Evolutionary conservation across 192 early-diverging fungal genomes (phyloP), one percentile per base, ranked within the genome.

Genomic region (Mortierella hygrophila): DNA sequence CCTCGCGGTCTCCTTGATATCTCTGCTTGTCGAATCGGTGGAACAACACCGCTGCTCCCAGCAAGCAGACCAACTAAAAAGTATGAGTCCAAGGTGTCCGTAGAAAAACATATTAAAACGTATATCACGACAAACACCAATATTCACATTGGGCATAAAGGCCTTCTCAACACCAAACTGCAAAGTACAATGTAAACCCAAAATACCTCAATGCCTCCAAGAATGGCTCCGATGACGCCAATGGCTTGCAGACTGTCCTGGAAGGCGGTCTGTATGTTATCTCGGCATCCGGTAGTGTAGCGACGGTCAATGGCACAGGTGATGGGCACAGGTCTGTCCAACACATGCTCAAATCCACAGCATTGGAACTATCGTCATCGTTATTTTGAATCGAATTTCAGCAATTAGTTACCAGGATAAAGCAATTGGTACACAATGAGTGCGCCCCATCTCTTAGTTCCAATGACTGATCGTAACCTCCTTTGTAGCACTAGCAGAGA

Each of bases 231-330:
- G 37, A 82, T 83, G 20, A 88, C 82, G 8, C 87, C 87, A 35
- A 88, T 88, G 15, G 87, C 78, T 44, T 88, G 87, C 29, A 83
- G 82, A 49, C 82, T 83, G 46, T 82, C 87, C 63, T 83, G 81
- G 73, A 88, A 88, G 18, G 87, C 74, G 0, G 87, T 83, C 40
- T 83, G 82, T 21, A 88, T 82, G 47, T 70, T 83, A 71, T 88
- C 87, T 16, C 87, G 87, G 41, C 87, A 88, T 46, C 82, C 81
- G 18, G 75, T 26, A 41, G 77, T 78, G n/a, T 71, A 83, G 37
- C 75, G 78, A 16, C 63, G 70, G 68, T 88, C 81, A 3, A 88
- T 29, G 3, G 82, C 78, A 46, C 87, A 88, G 9, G 81, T 77
- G 44, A 81, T 9, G 5, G 87, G 87, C 2, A 88, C 82, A 23